Evolutionary conservation across 441 rosid genomes (phyloP), one percentile per base, ranked within the genome.

Genomic region (Metrosideros polymorpha): DNA sequence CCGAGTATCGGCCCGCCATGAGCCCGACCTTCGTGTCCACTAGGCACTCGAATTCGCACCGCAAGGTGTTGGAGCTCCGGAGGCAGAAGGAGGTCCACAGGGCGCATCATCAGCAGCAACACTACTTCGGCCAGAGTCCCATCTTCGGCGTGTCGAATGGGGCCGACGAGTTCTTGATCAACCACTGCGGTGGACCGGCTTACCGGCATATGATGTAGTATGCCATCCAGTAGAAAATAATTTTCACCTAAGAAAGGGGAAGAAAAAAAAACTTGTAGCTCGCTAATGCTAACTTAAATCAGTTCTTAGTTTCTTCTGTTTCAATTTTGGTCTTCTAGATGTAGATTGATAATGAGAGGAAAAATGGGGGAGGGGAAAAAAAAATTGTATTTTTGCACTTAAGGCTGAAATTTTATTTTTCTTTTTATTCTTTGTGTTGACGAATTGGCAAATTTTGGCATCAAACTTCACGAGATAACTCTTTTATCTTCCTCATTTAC

Each of bases 111-210:
- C 94, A 91, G n/a, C 96, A 93, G 85, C 93, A 91, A 63, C 89
- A 83, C 63, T 82, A n/a, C 83, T 56, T 93, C 29, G 85, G 89
- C 86, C 96, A 91, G 83, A 71, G 88, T 75, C 91, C 96, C 49
- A 90, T 93, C 53, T 94, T 94, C 59, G 95, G 93, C 51, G 91
- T 88, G 85, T 90, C 96, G 84, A 92, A 90, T 88, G 96, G 95
- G 79, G 91, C 89, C 7, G 96, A 93, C 87, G 95, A 93, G 86
- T 96, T 88, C 94, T 92, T 92, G 94, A 91, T 94, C 86, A 92
- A 91, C 88, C 98, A 93, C 51, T 93, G 90, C 43, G 88, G 91
- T 75, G 98, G 95, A 63, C 89, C 95, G 83, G 89, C 86, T 54
- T 93, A 89, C 90, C 90, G 93, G 93, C 96, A 93, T 76, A 84